Conservation (phyloP, 2,329 filamentous ascomycete genomes). For the Cytospora mali region DNA sequence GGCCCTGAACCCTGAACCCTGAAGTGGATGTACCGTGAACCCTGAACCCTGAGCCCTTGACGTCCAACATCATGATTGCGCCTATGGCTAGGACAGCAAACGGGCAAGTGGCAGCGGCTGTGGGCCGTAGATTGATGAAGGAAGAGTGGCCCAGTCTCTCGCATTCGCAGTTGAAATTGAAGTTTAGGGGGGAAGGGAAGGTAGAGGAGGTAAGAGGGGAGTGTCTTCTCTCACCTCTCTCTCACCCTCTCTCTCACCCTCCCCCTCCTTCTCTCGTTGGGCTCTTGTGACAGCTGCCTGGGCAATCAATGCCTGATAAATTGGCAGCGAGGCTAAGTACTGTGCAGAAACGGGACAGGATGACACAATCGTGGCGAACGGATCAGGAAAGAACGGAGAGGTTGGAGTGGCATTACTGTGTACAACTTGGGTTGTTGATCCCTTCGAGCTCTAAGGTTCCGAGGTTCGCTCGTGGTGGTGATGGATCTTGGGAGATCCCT, state of each 20-base stretch:
- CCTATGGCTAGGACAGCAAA: conserved; percentile 3
- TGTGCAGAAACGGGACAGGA: background rate
- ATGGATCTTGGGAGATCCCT: background rate
- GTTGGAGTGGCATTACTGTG: conserved; percentile 12
- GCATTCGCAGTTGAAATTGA: background rate
- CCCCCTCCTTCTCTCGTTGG: background rate
- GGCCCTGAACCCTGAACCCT: background rate
- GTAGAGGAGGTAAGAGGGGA: no score
- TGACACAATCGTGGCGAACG: conserved; percentile 1
- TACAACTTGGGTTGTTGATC: conserved; percentile 1
- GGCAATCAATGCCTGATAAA: background rate
- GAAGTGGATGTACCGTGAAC: background rate
- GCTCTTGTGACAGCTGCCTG: conserved; percentile 1
- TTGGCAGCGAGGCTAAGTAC: background rate
- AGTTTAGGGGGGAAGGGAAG: background rate
- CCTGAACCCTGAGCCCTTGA: background rate
- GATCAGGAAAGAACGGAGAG: conserved; percentile 17
- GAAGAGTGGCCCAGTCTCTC: conserved; percentile 4
- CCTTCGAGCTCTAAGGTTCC: background rate
- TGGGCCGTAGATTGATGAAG: conserved; percentile 12
- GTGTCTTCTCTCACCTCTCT: no score
- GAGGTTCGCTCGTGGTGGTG: background rate
- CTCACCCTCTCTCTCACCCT: no score
- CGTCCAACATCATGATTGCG: conserved; percentile 6
- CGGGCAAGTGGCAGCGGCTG: conserved; percentile 4